These are phyloP conservation scores for Lepidium campestre DNA, from an alignment of 441 rosid genomes.

Conservation along the genomic window DNA sequence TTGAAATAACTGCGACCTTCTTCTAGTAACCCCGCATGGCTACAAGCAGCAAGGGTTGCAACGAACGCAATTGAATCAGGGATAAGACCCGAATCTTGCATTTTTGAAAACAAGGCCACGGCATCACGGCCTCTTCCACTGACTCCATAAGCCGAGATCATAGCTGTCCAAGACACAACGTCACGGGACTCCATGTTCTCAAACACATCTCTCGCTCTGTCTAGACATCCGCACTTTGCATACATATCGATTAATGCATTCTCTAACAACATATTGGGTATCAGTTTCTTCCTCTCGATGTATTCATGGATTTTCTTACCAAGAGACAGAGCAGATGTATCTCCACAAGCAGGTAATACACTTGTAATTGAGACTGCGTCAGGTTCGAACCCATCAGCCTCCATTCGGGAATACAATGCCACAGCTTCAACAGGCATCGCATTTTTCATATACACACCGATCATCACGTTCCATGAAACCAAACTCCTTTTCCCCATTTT, in stretches of 20 bases:
- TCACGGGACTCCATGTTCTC: conserved; percentile 44
- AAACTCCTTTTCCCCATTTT: conserved; percentile 33
- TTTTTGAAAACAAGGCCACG: conserved; percentile 40
- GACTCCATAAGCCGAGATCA: conserved; percentile 60
- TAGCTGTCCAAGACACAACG: conserved; percentile 56
- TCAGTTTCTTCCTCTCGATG: conserved; percentile 37
- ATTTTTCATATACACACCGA: conserved; percentile 42
- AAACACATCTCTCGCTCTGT: conserved; percentile 45
- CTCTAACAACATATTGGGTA: conserved; percentile 44
- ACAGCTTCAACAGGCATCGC: conserved; percentile 45
- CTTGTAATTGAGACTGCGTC: conserved; percentile 49
- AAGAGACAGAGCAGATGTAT: conserved; percentile 43
- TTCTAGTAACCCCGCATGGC: conserved; percentile 47
- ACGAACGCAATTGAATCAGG: conserved; percentile 65
- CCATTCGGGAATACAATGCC: conserved; percentile 41
- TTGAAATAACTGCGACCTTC: conserved; percentile 40
- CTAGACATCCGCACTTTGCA: conserved; percentile 51
- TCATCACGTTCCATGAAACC: conserved; percentile 63
- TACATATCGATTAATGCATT: conserved; percentile 57
- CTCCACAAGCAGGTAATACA: conserved; percentile 58
- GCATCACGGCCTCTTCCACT: conserved; percentile 46
- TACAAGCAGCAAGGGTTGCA: conserved; percentile 55
- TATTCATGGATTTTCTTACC: conserved; percentile 47
- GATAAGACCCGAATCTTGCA: conserved; percentile 38
- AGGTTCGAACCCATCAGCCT: conserved; percentile 37